Evolutionary conservation across 306 rosid genomes (phyloP).

Genomic region (Glycine latifolia): DNA sequence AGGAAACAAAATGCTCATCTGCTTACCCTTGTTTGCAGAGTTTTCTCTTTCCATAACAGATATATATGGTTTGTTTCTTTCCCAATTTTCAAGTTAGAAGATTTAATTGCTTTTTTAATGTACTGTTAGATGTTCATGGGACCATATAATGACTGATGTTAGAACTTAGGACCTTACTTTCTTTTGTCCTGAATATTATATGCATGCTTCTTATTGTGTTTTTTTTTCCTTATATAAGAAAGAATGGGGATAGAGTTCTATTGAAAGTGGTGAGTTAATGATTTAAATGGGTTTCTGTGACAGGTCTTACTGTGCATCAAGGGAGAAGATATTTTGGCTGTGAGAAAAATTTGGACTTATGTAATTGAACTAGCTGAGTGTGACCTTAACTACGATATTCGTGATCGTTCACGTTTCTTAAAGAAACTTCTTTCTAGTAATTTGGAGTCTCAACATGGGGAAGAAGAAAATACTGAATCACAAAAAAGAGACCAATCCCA

Average conservation of each 20-base stretch:
- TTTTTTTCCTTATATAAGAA: conserved; percentile 5
- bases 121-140: conserved; percentile 32
- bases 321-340: conserved; percentile 62
- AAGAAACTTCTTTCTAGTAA: conserved; percentile 63
- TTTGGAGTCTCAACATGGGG: conserved; percentile 61
- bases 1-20: conserved; percentile 1
- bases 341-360: conserved; percentile 66
- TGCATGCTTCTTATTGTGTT: conserved; percentile 6
- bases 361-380: conserved; percentile 81
- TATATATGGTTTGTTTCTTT: conserved; percentile 26
- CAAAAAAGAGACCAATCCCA: conserved; percentile 55
- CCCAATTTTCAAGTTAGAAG: conserved; percentile 22
- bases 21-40: conserved; percentile 23
- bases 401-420: conserved; percentile 83
- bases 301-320: conserved; percentile 69
- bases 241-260: not conserved
- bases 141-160: not conserved
- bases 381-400: conserved; percentile 81
- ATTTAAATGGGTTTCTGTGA: conserved; percentile 45
- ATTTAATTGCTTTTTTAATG: conserved; percentile 5
- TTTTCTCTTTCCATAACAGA: conserved; percentile 14
- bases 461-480: conserved; percentile 45
- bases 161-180: conserved; percentile 26
- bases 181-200: not conserved
- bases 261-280: conserved; percentile 27